These are phyloP conservation scores for Spirogloea muscicola DNA, from an alignment of 139 green algal species.

Conservation along the genomic window DNA sequence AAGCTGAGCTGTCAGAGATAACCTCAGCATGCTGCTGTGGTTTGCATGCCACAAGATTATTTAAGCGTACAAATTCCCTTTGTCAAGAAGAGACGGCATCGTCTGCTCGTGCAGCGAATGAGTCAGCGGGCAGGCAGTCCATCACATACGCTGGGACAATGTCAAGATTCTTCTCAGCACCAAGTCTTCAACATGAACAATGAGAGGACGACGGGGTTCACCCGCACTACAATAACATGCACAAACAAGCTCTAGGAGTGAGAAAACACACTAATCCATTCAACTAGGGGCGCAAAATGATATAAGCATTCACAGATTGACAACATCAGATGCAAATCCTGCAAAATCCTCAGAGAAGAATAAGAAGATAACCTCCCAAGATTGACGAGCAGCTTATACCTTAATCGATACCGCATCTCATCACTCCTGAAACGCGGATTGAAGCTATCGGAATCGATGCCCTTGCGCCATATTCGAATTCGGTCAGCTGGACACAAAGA, in stretches of 20 bases:
- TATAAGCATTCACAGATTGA: too few relatives aligned
- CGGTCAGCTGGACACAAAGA: neutral
- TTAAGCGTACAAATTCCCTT: too few relatives aligned
- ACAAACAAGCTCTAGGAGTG: too few relatives aligned
- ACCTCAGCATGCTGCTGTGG: neutral
- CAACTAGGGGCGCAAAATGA: too few relatives aligned
- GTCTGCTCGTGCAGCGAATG: constrained; percentile 29
- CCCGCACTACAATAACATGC: too few relatives aligned
- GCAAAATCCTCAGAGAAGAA: too few relatives aligned
- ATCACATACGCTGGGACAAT: constrained; percentile 49
- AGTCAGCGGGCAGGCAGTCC: too few relatives aligned
- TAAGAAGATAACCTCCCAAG: neutral
- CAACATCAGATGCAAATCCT: too few relatives aligned
- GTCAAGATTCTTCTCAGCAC: constrained; percentile 68
- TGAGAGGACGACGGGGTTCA: constrained; percentile 64
- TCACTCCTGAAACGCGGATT: constrained; percentile 67
- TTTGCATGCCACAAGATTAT: too few relatives aligned
- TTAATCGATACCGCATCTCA: constrained; percentile 10
- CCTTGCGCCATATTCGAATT: constrained; percentile 71
- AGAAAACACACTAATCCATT: too few relatives aligned
- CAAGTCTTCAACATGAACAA: constrained; percentile 91
- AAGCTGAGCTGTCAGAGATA: neutral
- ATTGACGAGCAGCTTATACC: too few relatives aligned
- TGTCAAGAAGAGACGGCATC: constrained; percentile 75
- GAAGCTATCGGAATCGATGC: constrained; percentile 86